phyloP scores from a whole-genome alignment of 108 stramenopile genomes.

The Cyclotella choctawhatcheeana region DNA sequence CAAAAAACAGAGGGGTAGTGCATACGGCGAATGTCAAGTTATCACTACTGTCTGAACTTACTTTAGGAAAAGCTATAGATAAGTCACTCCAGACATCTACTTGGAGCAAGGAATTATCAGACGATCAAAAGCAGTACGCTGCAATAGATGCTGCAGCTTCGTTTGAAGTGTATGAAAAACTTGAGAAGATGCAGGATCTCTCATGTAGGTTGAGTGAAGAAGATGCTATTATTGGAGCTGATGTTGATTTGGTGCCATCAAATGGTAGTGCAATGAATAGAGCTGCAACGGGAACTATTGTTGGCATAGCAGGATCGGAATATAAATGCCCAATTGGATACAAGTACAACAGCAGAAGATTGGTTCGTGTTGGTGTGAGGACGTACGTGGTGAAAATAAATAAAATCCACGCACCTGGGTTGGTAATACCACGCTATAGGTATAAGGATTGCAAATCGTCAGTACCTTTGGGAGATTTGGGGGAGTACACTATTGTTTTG shows the following conservation, averaged over 20 bases:
- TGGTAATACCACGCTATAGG: constrained; percentile 8
- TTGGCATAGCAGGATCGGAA: neutral
- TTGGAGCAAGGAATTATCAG: constrained; percentile 46
- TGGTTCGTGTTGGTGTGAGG: neutral
- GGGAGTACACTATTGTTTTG: constrained; percentile 6
- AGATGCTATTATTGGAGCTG: constrained; percentile 11
- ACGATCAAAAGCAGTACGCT: constrained; percentile 49
- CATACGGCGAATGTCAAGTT: neutral
- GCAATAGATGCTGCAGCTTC: constrained; percentile 57
- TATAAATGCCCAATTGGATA: constrained; percentile 22
- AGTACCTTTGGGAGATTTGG: constrained; percentile 19
- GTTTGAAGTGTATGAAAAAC: constrained; percentile 13
- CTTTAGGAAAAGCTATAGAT: neutral
- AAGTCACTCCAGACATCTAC: constrained; percentile 19
- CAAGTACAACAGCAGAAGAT: neutral
- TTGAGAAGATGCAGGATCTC: constrained; percentile 35
- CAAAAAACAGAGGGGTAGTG: neutral
- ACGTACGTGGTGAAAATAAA: constrained; percentile 11
- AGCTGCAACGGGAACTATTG: constrained; percentile 32
- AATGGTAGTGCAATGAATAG: constrained; percentile 30
- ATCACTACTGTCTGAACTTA: neutral
- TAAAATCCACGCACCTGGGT: constrained; percentile 10
- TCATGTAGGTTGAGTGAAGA: constrained; percentile 11
- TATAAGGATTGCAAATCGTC: neutral
- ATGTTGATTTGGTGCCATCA: constrained; percentile 38